Evolutionary conservation across 176 grass and related monocot species (phyloP).

Genomic region (Neostapfia colusana): DNA sequence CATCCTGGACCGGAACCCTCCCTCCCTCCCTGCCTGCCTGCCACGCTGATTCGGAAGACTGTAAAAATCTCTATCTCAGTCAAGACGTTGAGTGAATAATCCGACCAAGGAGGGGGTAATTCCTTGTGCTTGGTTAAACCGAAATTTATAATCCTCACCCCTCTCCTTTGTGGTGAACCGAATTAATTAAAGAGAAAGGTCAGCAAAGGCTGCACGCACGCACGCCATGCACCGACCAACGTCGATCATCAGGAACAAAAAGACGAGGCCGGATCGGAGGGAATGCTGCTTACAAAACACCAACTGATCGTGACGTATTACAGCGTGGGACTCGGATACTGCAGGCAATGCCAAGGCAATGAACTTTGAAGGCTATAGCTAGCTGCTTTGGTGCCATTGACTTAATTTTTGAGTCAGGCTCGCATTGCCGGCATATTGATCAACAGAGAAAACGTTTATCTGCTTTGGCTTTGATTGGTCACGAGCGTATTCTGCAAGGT

Average conservation of each 20-base stretch:
- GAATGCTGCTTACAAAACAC: constrained; percentile 32
- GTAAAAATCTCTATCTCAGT: neutral
- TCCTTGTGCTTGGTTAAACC: constrained; percentile 18
- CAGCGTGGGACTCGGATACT: constrained; percentile 32
- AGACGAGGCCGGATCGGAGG: constrained; percentile 26
- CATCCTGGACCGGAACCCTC: neutral
- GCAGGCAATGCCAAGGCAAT: constrained; percentile 15
- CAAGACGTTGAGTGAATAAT: constrained; percentile 22
- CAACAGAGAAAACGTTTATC: neutral
- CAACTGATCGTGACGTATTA: constrained; percentile 30
- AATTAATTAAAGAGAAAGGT: too few relatives aligned
- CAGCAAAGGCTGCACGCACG: constrained; percentile 51
- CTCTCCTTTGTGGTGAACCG: constrained; percentile 1
- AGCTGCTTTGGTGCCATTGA: constrained; percentile 34
- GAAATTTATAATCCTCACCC: neutral
- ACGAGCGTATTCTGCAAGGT: constrained; percentile 19
- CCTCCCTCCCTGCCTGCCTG: too few relatives aligned
- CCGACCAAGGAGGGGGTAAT: neutral
- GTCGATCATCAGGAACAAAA: constrained; percentile 49
- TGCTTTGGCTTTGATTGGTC: constrained; percentile 11
- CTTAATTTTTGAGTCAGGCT: neutral
- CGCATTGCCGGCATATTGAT: neutral
- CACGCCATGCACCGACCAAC: constrained; percentile 40
- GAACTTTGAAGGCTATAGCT: constrained; percentile 3
- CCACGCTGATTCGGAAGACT: neutral